Percentiles rank a stretch among this genome's conserved stretches.
phyloP scores from a whole-genome alignment of 1,284 basidiomycete species.

The Fomitiporia mediterranea region DNA sequence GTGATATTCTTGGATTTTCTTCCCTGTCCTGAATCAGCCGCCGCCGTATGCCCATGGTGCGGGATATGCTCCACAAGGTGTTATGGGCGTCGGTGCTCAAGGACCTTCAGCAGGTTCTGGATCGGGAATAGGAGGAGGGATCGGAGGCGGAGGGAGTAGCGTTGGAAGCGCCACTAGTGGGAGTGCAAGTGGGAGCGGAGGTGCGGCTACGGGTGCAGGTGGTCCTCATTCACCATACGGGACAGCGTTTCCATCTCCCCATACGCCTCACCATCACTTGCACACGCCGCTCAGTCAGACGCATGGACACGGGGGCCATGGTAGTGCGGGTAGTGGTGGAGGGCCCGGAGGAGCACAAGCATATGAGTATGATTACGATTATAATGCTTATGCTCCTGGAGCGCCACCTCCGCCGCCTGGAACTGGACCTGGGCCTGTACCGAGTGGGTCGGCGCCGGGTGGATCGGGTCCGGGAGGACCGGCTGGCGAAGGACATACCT shows the following conservation, averaged over 20 bases:
- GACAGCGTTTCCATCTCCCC: conserved; percentile 1
- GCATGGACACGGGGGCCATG: not conserved
- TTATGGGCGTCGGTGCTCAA: not conserved
- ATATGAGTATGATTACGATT: not conserved
- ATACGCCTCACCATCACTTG: conserved; percentile 12
- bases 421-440: not conserved
- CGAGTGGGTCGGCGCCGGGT: not conserved
- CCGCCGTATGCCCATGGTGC: not conserved
- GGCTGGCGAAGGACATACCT: not conserved
- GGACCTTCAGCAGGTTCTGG: not conserved
- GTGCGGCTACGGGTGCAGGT: not conserved
- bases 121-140: not conserved
- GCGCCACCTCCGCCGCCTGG: not conserved
- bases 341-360: too few relatives aligned
- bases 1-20: not conserved
- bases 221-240: conserved; percentile 1
- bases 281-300: not conserved
- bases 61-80: not conserved
- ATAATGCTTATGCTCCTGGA: not conserved
- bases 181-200: not conserved
- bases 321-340: not conserved
- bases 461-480: not conserved
- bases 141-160: not conserved
- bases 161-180: not conserved
- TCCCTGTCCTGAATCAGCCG: not conserved